A percentile compares a stretch with the other conserved stretches of the same genome.
These are phyloP conservation scores for Suillus fuscotomentosus DNA, from an alignment of 768 basidiomycete species.

Conservation along the genomic window DNA sequence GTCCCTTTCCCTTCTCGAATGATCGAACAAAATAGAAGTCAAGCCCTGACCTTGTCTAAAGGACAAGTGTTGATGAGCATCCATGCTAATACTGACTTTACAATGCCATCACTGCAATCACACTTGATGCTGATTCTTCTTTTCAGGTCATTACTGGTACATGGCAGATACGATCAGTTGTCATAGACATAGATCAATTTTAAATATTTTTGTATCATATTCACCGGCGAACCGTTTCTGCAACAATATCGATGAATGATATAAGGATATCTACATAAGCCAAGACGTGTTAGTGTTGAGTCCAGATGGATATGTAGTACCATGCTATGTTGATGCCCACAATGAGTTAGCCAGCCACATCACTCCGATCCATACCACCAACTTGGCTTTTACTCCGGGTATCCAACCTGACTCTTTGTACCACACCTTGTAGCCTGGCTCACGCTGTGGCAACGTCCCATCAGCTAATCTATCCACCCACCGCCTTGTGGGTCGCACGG, in stretches of 20 bases:
- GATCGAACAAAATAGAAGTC: constrained; percentile 86
- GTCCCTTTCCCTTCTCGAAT: constrained; percentile 26
- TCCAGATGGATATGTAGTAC: not conserved
- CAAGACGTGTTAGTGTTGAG: not conserved
- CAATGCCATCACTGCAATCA: not conserved
- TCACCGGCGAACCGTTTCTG: not conserved
- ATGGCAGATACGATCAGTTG: not conserved
- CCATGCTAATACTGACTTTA: constrained; percentile 88
- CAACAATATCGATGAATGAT: not conserved
- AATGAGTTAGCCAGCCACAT: constrained; percentile 70
- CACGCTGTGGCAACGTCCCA: constrained; percentile 16
- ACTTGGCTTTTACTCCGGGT: constrained; percentile 42
- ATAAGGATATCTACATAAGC: not conserved
- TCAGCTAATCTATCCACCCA: constrained; percentile 55
- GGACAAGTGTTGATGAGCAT: constrained; percentile 72
- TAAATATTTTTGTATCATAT: not conserved
- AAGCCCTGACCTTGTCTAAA: constrained; percentile 82
- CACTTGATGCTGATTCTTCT: constrained; percentile 16
- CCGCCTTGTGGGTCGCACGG: constrained; percentile 35
- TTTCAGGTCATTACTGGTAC: constrained; percentile 3
- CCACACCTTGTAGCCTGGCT: constrained; percentile 32
- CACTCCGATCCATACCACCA: constrained; percentile 38
- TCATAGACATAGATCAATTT: not conserved
- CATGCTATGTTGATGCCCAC: constrained; percentile 37
- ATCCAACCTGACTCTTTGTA: constrained; percentile 28